phyloP scores from a whole-genome alignment of 495 filamentous ascomycete species.

The Penicillium mononematosum region DNA sequence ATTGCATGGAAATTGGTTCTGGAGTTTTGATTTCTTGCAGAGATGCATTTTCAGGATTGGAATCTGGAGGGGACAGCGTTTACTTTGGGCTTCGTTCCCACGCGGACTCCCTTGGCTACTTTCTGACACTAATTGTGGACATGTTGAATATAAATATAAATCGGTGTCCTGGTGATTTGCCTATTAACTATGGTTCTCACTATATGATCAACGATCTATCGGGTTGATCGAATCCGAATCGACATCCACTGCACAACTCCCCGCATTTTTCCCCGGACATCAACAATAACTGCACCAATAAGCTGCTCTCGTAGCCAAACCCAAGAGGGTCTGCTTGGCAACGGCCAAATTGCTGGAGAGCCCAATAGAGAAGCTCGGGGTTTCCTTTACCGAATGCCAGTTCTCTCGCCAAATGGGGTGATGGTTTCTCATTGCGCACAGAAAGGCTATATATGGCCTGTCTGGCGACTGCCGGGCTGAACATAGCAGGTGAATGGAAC shows the following conservation, averaged over 20 bases:
- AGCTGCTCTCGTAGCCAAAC: not conserved
- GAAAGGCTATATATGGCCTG: slow-evolving; percentile 14
- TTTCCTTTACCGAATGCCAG: not conserved
- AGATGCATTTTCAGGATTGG: slow-evolving; percentile 9
- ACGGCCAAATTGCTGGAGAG: not conserved
- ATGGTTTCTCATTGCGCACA: too few relatives aligned
- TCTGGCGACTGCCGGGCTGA: not conserved
- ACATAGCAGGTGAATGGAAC: not conserved
- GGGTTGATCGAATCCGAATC: slow-evolving; percentile 23
- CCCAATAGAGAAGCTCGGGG: not conserved
- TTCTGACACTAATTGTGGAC: not conserved
- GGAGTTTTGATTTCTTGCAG: slow-evolving; percentile 6
- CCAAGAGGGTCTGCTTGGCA: not conserved
- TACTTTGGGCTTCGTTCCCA: not conserved
- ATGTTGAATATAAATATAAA: not conserved
- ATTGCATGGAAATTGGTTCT: slow-evolving; percentile 4
- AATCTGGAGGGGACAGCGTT: not conserved
- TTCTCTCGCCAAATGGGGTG: not conserved
- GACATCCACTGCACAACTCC: slow-evolving; percentile 2
- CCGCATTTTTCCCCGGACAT: slow-evolving; percentile 21
- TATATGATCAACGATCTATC: slow-evolving; percentile 4
- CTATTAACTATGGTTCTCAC: not conserved
- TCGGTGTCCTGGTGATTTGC: not conserved
- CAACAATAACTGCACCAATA: slow-evolving; percentile 30
- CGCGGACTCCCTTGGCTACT: not conserved